Percentiles rank a stretch among this genome's conserved stretches.
Conservation (phyloP, 2,329 filamentous ascomycete species). For the Paraconiothyrium sp. region DNA sequence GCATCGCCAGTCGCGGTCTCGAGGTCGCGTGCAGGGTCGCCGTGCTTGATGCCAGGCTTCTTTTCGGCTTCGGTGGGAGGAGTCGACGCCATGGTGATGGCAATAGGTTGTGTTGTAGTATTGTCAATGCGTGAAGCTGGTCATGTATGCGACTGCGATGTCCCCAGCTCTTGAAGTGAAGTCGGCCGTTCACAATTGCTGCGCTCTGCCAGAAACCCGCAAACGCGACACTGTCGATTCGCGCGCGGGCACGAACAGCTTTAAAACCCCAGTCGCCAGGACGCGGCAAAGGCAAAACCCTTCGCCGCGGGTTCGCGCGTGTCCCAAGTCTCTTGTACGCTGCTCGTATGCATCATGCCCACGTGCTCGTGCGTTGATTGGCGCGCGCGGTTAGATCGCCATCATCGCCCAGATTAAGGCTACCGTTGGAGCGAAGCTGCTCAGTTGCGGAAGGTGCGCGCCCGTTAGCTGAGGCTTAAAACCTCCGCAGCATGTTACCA, state of each 20-base stretch:
- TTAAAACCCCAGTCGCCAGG: not conserved
- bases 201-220: not conserved
- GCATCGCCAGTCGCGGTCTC: constrained; percentile 16
- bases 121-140: not conserved
- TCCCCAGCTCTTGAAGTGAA: not conserved
- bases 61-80: not conserved
- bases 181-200: not conserved
- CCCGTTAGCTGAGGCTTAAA: not conserved
- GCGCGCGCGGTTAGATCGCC: not conserved
- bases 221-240: not conserved
- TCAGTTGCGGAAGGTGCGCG: constrained; percentile 26
- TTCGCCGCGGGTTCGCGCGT: not conserved
- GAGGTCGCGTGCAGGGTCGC: not conserved
- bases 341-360: not conserved
- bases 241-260: not conserved
- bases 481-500: not conserved
- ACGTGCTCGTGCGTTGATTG: not conserved
- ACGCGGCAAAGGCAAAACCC: not conserved
- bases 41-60: not conserved
- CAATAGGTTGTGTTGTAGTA: not conserved
- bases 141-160: not conserved
- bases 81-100: not conserved
- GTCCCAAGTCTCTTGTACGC: not conserved
- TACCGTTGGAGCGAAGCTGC: not conserved
- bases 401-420: not conserved